A percentile compares a stretch with the other conserved stretches of the same genome.
phyloP scores from a whole-genome alignment of 2,329 filamentous ascomycete species.

The Aureobasidium sp. region DNA sequence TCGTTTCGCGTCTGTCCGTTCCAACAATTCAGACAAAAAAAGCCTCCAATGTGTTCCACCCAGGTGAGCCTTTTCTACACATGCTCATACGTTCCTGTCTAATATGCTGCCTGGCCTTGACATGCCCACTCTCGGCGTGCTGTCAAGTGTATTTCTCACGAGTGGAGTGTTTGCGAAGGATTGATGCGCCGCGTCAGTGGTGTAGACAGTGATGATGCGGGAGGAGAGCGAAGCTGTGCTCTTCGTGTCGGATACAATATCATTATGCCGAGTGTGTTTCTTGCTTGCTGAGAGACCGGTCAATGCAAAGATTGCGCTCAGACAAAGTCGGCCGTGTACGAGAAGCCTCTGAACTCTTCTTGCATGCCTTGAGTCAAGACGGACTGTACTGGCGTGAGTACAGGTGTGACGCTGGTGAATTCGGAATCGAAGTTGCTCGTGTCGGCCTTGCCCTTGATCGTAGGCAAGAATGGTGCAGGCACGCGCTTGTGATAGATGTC shows the following conservation, averaged over 20 bases:
- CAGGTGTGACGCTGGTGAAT: slow-evolving; percentile 96
- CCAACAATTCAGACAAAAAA: background rate
- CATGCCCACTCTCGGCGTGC: no score
- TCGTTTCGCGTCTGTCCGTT: background rate
- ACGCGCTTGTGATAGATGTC: slow-evolving; percentile 96
- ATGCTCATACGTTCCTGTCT: slow-evolving; percentile 6
- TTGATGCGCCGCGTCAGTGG: no score
- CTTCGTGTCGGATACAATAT: no score
- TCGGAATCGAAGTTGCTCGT: slow-evolving; percentile 99
- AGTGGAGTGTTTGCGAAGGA: no score
- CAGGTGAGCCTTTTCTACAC: background rate
- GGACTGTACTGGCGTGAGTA: slow-evolving; percentile 93
- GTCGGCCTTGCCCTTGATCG: slow-evolving; percentile 86
- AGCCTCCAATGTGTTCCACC: slow-evolving; percentile 3
- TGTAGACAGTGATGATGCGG: no score
- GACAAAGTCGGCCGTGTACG: slow-evolving; percentile 88
- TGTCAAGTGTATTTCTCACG: no score
- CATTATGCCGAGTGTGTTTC: background rate
- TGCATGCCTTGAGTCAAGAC: slow-evolving; percentile 98
- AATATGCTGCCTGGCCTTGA: background rate
- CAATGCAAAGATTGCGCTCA: slow-evolving; percentile 33
- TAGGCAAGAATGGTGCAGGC: slow-evolving; percentile 79
- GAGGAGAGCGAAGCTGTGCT: background rate
- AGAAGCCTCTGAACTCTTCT: slow-evolving; percentile 98
- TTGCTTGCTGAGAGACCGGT: background rate